A percentile compares a stretch with the other conserved stretches of the same genome.
These are phyloP conservation scores for Perkinsus marinus DNA, from an alignment of 169 alveolate genomes.

Conservation along the genomic window DNA sequence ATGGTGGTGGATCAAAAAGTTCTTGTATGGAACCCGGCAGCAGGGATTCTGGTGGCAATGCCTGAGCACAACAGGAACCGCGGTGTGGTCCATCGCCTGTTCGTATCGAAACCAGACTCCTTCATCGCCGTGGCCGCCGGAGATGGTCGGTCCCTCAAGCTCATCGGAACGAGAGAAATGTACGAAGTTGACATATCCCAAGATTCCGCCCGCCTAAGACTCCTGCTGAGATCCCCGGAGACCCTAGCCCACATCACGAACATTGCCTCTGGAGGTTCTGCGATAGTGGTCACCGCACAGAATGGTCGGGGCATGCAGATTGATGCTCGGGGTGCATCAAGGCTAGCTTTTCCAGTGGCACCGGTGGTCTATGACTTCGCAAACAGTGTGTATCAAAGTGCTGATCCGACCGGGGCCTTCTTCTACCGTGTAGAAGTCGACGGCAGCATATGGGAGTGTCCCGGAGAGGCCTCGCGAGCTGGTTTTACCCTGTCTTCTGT, in stretches of 20 bases:
- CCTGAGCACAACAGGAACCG: neutral
- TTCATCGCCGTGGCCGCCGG: neutral
- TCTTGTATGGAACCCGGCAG: neutral
- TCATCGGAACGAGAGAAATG: neutral
- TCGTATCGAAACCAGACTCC: neutral
- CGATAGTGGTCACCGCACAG: neutral
- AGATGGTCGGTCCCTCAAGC: neutral
- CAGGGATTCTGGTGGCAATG: neutral
- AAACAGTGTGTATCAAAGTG: neutral
- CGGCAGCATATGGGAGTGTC: neutral
- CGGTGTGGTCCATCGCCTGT: neutral
- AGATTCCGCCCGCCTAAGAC: neutral
- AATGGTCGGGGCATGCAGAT: neutral
- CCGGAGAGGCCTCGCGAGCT: neutral
- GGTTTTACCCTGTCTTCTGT: neutral
- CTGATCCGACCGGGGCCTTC: neutral
- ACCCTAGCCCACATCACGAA: neutral
- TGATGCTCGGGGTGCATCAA: neutral
- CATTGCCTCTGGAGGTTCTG: neutral
- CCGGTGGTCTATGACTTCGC: neutral
- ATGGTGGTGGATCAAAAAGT: neutral
- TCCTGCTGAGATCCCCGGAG: neutral
- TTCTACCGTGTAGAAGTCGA: neutral
- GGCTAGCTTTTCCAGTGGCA: neutral
- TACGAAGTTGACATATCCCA: neutral